Conservation (phyloP, 1,284 basidiomycete species). For the Pterulicium gracile region DNA sequence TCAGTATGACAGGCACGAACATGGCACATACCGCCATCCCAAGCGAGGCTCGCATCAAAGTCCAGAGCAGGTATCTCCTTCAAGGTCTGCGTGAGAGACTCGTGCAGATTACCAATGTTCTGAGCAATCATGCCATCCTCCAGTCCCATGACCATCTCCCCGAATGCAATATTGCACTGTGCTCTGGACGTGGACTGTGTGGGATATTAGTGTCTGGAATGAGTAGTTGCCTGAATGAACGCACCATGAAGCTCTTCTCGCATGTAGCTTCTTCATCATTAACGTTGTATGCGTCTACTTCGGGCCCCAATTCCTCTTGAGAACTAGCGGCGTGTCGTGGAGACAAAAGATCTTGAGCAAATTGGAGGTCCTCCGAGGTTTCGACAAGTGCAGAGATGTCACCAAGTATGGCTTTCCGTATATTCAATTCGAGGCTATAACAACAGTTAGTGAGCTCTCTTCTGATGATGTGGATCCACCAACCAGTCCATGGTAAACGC, state of each 20-base stretch:
- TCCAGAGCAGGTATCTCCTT: constrained; percentile 61
- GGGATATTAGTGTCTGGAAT: not conserved
- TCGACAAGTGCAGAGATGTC: constrained; percentile 55
- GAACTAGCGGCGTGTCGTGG: not conserved
- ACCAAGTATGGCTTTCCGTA: constrained; percentile 72
- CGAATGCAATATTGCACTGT: constrained; percentile 71
- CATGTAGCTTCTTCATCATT: not conserved
- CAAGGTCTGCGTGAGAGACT: constrained; percentile 54
- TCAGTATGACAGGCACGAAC: not conserved
- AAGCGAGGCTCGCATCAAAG: constrained; percentile 67
- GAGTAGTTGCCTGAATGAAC: not conserved
- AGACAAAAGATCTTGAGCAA: constrained; percentile 45
- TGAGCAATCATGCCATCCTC: constrained; percentile 39
- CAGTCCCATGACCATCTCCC: constrained; percentile 57
- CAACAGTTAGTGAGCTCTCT: not conserved
- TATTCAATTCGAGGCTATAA: constrained; percentile 62
- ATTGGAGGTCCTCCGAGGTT: constrained; percentile 32
- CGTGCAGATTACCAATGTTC: constrained; percentile 37
- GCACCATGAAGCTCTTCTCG: not conserved
- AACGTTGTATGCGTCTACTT: not conserved
- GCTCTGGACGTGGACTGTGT: constrained; percentile 46
- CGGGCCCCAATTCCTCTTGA: not conserved
- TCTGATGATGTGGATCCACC: not conserved
- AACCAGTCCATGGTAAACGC: constrained; percentile 2
- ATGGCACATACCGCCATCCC: too few relatives aligned